Evolutionary conservation across 2,329 filamentous ascomycete species (phyloP).

Genomic region (Eutypella sp.): DNA sequence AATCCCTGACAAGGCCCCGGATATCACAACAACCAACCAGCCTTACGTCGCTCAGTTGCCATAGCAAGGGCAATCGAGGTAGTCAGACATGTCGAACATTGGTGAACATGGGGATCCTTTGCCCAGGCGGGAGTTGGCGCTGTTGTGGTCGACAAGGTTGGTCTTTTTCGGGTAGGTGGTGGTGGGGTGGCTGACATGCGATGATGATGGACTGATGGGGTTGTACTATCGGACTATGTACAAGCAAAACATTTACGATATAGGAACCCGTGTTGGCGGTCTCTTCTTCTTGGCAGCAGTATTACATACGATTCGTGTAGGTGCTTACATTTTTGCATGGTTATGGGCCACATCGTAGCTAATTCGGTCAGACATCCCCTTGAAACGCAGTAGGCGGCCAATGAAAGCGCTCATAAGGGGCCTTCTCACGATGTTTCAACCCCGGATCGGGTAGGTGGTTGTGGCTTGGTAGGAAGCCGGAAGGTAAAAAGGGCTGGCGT

Average conservation of each 20-base stretch:
- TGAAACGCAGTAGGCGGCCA: constrained; percentile 14
- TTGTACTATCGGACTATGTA: no score
- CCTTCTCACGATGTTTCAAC: constrained; percentile 10
- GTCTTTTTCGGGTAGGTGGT: not conserved
- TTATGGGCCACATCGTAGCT: constrained; percentile 3
- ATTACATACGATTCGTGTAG: not conserved
- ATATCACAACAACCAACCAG: not conserved
- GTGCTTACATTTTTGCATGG: constrained; percentile 4
- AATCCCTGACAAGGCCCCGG: not conserved
- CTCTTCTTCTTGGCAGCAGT: not conserved
- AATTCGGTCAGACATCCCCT: constrained; percentile 11
- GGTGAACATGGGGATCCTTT: no score
- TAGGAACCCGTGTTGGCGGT: not conserved
- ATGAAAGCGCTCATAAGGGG: constrained; percentile 9
- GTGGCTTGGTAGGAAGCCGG: constrained; percentile 22
- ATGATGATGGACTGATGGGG: no score
- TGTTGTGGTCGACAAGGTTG: not conserved
- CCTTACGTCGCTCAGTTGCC: not conserved
- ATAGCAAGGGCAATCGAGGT: no score
- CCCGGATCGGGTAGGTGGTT: constrained; percentile 22
- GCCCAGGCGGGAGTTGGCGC: not conserved
- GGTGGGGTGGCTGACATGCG: no score
- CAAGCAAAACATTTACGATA: not conserved
- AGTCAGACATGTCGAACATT: no score
- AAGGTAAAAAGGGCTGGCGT: not conserved